Evolutionary conservation across 805 yeast genomes (phyloP).

Genomic region (Torulaspora microellipsoides): DNA sequence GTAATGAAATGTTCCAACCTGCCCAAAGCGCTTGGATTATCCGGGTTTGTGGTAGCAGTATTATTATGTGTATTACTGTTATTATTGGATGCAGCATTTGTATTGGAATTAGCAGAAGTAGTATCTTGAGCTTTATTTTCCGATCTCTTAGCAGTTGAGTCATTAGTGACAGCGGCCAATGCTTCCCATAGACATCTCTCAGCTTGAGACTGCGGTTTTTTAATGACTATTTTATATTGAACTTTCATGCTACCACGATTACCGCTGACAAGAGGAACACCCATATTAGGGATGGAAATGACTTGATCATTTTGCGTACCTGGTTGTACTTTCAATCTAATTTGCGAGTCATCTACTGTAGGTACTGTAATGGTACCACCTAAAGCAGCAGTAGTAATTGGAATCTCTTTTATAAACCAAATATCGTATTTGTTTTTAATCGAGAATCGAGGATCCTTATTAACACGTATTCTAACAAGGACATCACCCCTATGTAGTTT

Average conservation of each 20-base stretch:
- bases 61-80: constrained; percentile 1
- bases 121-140: constrained; percentile 3
- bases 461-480: constrained; percentile 72
- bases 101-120: background rate
- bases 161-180: constrained; percentile 85
- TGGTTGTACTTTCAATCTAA: constrained; percentile 74
- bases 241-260: constrained; percentile 80
- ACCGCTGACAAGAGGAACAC: constrained; percentile 65
- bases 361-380: constrained; percentile 94
- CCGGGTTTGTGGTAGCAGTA: constrained; percentile 18
- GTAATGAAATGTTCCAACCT: constrained; percentile 56
- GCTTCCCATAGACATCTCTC: constrained; percentile 91
- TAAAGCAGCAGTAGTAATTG: constrained; percentile 93
- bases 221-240: constrained; percentile 61
- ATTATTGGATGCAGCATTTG: constrained; percentile 1
- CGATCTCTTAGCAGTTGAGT: constrained; percentile 68
- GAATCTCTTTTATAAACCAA: constrained; percentile 59
- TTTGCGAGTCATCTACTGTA: constrained; percentile 72
- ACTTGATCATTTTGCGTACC: constrained; percentile 78
- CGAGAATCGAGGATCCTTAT: constrained; percentile 65
- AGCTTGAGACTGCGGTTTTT: constrained; percentile 73
- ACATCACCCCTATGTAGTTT: constrained; percentile 79
- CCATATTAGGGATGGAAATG: constrained; percentile 77
- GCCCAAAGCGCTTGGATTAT: constrained; percentile 38
- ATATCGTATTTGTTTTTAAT: constrained; percentile 61